These are phyloP conservation scores for Aspergillus tanneri DNA, from an alignment of 2,329 filamentous ascomycete genomes.

Conservation along the genomic window DNA sequence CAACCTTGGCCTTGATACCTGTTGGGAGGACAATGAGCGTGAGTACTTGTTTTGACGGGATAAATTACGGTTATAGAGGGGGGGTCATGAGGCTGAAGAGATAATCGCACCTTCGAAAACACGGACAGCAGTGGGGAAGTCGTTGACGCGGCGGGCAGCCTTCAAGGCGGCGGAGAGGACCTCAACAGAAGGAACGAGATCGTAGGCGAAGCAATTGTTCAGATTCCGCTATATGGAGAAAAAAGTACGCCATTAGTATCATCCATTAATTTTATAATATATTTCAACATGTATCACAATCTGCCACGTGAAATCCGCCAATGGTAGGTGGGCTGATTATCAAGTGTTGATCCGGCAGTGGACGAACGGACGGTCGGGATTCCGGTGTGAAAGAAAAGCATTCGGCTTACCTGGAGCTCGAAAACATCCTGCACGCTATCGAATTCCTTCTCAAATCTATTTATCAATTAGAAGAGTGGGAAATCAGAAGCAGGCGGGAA, in stretches of 20 bases:
- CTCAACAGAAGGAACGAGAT: conserved; percentile 91
- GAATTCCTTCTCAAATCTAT: conserved; percentile 99
- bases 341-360: conserved; percentile 14
- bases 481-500: conserved; percentile 1
- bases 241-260: conserved; percentile 16
- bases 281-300: too few relatives aligned
- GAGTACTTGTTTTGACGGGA: conserved; percentile 4
- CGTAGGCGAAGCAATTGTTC: conserved; percentile 99
- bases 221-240: conserved; percentile 69
- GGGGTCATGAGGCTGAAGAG: not conserved
- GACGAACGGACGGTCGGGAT: conserved; percentile 1
- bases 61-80: conserved; percentile 1
- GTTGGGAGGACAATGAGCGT: conserved; percentile 21
- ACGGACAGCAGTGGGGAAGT: conserved; percentile 96
- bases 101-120: conserved; percentile 85
- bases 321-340: conserved; percentile 16
- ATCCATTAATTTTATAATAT: not conserved
- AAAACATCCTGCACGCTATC: conserved; percentile 97
- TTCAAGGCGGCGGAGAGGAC: conserved; percentile 89
- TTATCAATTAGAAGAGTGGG: conserved; percentile 37
- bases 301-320: too few relatives aligned
- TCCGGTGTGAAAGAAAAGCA: conserved; percentile 1
- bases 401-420: conserved; percentile 84
- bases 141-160: conserved; percentile 93
- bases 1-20: conserved; percentile 99